phyloP scores from a whole-genome alignment of 1,284 basidiomycete genomes.

The Heterobasidion annosum region DNA sequence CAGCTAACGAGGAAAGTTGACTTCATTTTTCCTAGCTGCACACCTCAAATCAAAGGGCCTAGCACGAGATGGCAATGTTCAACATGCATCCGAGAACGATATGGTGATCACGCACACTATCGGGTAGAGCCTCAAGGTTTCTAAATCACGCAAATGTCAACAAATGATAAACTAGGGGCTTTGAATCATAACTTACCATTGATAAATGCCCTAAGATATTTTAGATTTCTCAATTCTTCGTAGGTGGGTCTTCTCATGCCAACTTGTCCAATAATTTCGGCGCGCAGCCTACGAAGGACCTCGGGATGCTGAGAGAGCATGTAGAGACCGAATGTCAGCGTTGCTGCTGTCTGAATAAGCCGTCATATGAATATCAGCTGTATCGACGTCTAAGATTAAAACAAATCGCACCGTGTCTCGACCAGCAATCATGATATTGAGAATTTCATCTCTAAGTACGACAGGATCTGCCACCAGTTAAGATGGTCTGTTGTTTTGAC shows the following conservation, averaged over 20 bases:
- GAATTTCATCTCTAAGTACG: slow-evolving; percentile 30
- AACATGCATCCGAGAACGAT: slow-evolving; percentile 10
- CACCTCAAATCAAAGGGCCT: slow-evolving; percentile 13
- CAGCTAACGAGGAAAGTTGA: background rate
- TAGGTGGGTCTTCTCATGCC: slow-evolving; percentile 32
- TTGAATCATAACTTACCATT: slow-evolving; percentile 31
- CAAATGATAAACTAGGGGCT: background rate
- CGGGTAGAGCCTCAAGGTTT: slow-evolving; percentile 35
- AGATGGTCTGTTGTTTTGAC: background rate
- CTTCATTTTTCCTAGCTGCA: background rate
- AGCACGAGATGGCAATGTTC: background rate
- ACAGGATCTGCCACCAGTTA: slow-evolving; percentile 17
- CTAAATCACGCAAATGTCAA: background rate
- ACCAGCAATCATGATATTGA: slow-evolving; percentile 39
- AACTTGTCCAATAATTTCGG: slow-evolving; percentile 43
- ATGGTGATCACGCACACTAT: slow-evolving; percentile 18
- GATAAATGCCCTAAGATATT: slow-evolving; percentile 48
- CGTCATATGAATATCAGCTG: background rate
- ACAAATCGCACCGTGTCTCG: slow-evolving; percentile 27
- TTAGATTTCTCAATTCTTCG: slow-evolving; percentile 48
- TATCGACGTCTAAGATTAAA: background rate
- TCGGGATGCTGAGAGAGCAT: slow-evolving; percentile 42
- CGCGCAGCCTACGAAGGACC: slow-evolving; percentile 35
- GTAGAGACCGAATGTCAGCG: slow-evolving; percentile 45
- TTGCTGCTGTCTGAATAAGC: slow-evolving; percentile 36